Conservation (phyloP, 306 rosid genomes). For the Ochetophila trinervis region DNA sequence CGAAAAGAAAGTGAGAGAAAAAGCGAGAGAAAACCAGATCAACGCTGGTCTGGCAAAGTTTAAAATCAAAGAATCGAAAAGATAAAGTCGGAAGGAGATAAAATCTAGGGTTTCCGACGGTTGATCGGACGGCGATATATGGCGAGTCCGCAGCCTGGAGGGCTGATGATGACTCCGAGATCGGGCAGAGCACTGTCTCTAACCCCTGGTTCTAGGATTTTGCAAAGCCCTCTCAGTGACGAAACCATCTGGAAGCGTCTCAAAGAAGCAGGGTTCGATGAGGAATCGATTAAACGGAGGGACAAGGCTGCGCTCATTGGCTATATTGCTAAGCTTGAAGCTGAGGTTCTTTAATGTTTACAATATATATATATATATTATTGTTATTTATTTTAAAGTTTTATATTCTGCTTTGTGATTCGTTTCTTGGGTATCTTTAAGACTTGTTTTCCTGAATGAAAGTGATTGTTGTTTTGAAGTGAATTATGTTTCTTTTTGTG, state of each 20-base stretch:
- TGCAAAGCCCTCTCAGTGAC: constrained; percentile 65
- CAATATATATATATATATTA: not conserved
- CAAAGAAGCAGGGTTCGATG: constrained; percentile 77
- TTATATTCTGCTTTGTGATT: not conserved
- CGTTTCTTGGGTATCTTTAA: not conserved
- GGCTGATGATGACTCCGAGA: constrained; percentile 25
- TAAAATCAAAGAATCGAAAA: not conserved
- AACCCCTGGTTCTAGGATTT: constrained; percentile 83
- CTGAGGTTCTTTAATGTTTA: constrained; percentile 53
- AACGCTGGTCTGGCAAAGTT: not conserved
- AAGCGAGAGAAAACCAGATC: not conserved
- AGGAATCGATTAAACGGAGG: constrained; percentile 69
- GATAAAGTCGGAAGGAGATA: not conserved
- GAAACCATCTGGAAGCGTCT: constrained; percentile 88
- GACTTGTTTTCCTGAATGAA: not conserved
- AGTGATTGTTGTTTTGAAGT: not conserved
- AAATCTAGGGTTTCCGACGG: constrained; percentile 24
- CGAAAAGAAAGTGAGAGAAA: not conserved
- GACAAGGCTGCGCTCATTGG: constrained; percentile 91
- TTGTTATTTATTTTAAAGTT: not conserved
- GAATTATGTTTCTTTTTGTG: not conserved
- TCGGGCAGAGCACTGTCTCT: constrained; percentile 54
- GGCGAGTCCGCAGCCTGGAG: constrained; percentile 57
- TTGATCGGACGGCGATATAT: constrained; percentile 36
- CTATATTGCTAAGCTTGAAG: constrained; percentile 87